These are phyloP conservation scores for Letharia columbiana DNA, from an alignment of 495 filamentous ascomycete species.

Conservation along the genomic window DNA sequence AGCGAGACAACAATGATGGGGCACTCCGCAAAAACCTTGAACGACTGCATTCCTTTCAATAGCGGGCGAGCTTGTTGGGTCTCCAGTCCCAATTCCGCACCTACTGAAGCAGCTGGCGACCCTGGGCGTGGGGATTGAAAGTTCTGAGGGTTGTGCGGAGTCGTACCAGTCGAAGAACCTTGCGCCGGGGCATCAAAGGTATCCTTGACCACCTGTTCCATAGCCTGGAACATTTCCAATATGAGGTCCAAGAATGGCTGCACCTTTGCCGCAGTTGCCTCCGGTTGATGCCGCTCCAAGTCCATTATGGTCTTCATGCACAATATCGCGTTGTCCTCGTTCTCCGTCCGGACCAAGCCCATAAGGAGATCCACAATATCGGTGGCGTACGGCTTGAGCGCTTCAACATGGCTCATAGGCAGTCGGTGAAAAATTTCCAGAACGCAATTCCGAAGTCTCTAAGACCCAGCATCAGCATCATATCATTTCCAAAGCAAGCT, in stretches of 20 bases:
- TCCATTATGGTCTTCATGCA: slow-evolving; percentile 98
- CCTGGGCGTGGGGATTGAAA: slow-evolving; percentile 82
- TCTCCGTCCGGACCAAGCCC: slow-evolving; percentile 78
- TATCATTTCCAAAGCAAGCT: slow-evolving; percentile 15
- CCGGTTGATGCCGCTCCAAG: slow-evolving; percentile 83
- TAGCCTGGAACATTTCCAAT: slow-evolving; percentile 86
- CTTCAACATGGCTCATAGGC: slow-evolving; percentile 70
- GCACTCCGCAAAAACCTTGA: slow-evolving; percentile 96
- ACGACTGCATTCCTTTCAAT: slow-evolving; percentile 91
- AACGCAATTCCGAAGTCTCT: slow-evolving; percentile 84
- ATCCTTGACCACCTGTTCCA: slow-evolving; percentile 87
- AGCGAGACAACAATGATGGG: slow-evolving; percentile 98
- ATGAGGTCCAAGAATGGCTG: slow-evolving; percentile 88
- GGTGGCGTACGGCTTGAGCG: slow-evolving; percentile 74
- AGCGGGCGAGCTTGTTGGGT: slow-evolving; percentile 74
- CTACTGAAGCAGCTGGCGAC: slow-evolving; percentile 70
- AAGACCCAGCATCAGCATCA: slow-evolving; percentile 23
- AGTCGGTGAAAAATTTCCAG: slow-evolving; percentile 92
- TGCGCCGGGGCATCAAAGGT: slow-evolving; percentile 73
- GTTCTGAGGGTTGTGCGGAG: slow-evolving; percentile 55
- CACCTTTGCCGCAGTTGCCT: slow-evolving; percentile 67
- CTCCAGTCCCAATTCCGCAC: slow-evolving; percentile 64
- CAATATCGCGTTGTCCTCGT: slow-evolving; percentile 95
- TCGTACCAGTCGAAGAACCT: slow-evolving; percentile 35
- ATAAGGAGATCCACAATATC: slow-evolving; percentile 84